Conservation (phyloP, 2,329 filamentous ascomycete species). For the Monilinia fructigena region DNA sequence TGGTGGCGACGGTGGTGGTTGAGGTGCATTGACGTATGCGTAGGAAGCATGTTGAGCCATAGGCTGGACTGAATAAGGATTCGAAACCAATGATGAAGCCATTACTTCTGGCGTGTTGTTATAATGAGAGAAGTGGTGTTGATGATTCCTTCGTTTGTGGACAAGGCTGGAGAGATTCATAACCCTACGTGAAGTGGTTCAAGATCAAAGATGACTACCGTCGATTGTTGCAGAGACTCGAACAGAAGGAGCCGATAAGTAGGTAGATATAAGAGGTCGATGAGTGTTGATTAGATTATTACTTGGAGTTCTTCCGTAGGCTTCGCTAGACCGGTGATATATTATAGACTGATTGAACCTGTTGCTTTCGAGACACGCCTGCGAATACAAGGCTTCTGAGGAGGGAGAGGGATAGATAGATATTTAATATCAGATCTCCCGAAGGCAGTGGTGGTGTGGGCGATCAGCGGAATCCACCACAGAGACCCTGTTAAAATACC, state of each 20-base stretch:
- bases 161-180: constrained; percentile 43
- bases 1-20: constrained; percentile 71
- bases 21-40: constrained; percentile 51
- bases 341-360: constrained; percentile 22
- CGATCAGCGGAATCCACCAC: constrained; percentile 52
- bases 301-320: constrained; percentile 38
- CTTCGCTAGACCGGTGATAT: constrained; percentile 32
- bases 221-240: constrained; percentile 15
- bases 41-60: constrained; percentile 47
- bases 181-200: constrained; percentile 27
- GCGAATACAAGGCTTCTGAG: constrained; percentile 37
- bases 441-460: constrained; percentile 47
- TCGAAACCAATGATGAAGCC: constrained; percentile 47
- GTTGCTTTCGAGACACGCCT: constrained; percentile 35
- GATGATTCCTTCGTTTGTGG: constrained; percentile 38
- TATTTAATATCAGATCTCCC: constrained; percentile 51
- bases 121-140: constrained; percentile 36
- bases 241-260: neutral
- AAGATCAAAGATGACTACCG: constrained; percentile 4
- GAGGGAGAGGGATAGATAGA: constrained; percentile 45
- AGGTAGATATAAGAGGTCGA: constrained; percentile 5
- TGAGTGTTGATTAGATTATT: constrained; percentile 32
- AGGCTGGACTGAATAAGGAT: constrained; percentile 48
- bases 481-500: constrained; percentile 48
- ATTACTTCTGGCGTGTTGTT: constrained; percentile 42